phyloP scores from a whole-genome alignment of 2,329 filamentous ascomycete species.

The Fusarium annulatum region DNA sequence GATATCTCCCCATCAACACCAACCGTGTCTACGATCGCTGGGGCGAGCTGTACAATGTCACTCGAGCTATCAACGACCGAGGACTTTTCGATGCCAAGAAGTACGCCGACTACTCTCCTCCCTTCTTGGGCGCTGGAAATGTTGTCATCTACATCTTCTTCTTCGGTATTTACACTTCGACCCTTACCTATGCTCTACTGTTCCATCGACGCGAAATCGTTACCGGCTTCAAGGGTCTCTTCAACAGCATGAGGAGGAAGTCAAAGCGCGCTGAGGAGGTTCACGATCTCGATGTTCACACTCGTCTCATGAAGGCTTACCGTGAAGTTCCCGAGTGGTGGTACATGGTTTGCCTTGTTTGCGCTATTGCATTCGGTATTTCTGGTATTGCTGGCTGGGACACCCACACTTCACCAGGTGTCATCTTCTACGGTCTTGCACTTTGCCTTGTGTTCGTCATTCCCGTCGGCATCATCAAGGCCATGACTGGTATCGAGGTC shows the following conservation, averaged over 20 bases:
- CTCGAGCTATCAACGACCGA: constrained; percentile 53
- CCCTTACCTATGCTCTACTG: constrained; percentile 61
- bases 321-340: constrained; percentile 65
- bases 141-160: constrained; percentile 66
- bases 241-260: constrained; percentile 58
- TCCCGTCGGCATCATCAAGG: constrained; percentile 63
- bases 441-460: constrained; percentile 64
- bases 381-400: constrained; percentile 61
- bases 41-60: constrained; percentile 60
- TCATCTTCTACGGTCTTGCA: constrained; percentile 62
- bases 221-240: constrained; percentile 60
- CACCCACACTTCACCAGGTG: constrained; percentile 62
- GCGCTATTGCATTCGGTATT: constrained; percentile 59
- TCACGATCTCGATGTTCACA: constrained; percentile 59
- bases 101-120: constrained; percentile 63
- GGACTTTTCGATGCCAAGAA: constrained; percentile 58
- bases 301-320: constrained; percentile 60
- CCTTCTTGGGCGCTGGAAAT: constrained; percentile 62
- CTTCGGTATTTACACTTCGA: constrained; percentile 65
- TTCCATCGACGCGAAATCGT: constrained; percentile 64
- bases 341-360: constrained; percentile 58
- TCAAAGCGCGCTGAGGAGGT: constrained; percentile 51
- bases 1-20: constrained; percentile 65
- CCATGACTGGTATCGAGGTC: constrained; percentile 64
- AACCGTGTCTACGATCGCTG: constrained; percentile 64